Evolutionary conservation across 371 early-diverging fungal genomes (phyloP), one percentile per base, ranked within the genome.

Genomic region (Chytridium lagenaria): DNA sequence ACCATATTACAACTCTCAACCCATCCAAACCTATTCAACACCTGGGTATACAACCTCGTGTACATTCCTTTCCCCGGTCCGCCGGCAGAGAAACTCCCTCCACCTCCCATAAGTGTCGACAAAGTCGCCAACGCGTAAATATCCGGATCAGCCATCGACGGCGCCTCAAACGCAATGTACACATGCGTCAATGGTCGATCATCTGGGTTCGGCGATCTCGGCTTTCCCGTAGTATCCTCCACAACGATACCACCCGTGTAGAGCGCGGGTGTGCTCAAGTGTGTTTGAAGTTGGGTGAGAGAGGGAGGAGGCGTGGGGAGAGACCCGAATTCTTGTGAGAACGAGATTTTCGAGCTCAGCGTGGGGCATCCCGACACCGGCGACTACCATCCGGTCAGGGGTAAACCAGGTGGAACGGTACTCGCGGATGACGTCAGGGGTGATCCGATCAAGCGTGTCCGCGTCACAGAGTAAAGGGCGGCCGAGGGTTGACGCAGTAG

Each of bases 21-120:
- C 96, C 96, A 97, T 69, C 88, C 88, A 79, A 94, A 90, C 73
- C 93, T 94, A 81, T 97, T 97, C 69, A 98, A 86, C 1, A 98
- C 96, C 50, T 94, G 90, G 3, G 94, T 95, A 79, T 95, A 98
- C 40, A 98, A 85, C 22, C 98, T 91, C 22, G 97, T 95, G 86
- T 97, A 96, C 96, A 98, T 97, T 71, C 98, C 98, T 83, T 98
- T 97, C 30, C 98, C 98, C 0, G 98, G 98, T 0, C 98, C 98
- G 73, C 98, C 98, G 0, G 98, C 98, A 16, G 95, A 94, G 82
- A 98, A 98, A 2, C 95, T 93, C 0, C 95, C 94, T 61, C 98
- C 98, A 37, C 98, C 98, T 30, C 98, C 98, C 73, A 98, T 84
- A 33, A 98, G 82, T 72, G 93, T 88, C 70, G 96, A 93, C 59